Evolutionary conservation across 2,329 filamentous ascomycete genomes (phyloP), one percentile per base, ranked within the genome.

Genomic region (Bipolaris cookei): DNA sequence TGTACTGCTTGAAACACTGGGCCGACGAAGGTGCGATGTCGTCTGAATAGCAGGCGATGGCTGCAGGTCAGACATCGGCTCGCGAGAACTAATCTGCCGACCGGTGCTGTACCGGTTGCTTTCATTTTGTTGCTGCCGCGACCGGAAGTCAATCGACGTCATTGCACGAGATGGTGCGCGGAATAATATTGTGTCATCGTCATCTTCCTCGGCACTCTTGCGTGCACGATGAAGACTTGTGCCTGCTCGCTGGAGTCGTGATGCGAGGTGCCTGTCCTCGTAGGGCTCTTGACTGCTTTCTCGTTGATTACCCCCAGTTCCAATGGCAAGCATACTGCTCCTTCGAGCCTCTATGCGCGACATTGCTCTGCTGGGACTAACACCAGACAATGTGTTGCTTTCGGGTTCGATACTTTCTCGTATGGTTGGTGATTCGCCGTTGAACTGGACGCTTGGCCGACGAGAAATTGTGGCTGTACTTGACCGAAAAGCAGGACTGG

Each of bases 121-220:
- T 11, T 64, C 61, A 30, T 52, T 65, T 62, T 42, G 69, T 65
- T 76, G 74, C 23, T 70, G 64, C 25, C 77, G 74, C 23, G 70
- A 63, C 21, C 76, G 72, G 54, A 78, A 72, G 44, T 82, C 80
- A 5, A 58, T 49, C 1, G 55, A 58, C 8, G 80, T 82, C 75
- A 79, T 76, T 6, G 81, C 80, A 32, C 81, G 78, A 14, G 80
- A 82, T n/a, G 77, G 78, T 6, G 79, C 76, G 20, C 81, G 77
- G 11, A 79, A 59, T 1, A 79, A 58, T 1, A 75, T 77, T 1
- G 73, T 67, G 11, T 78, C 76, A 2, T 76, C 70, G 5, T 76
- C 71, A 13, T 75, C 76, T 8, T 73, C 69, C 7, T 74, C 70
- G 6, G 59, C 62, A 18, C 72, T 72, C 6, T 61, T 64, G 11